Conservation (phyloP, 768 basidiomycete species). For the Galerina sulciceps region DNA sequence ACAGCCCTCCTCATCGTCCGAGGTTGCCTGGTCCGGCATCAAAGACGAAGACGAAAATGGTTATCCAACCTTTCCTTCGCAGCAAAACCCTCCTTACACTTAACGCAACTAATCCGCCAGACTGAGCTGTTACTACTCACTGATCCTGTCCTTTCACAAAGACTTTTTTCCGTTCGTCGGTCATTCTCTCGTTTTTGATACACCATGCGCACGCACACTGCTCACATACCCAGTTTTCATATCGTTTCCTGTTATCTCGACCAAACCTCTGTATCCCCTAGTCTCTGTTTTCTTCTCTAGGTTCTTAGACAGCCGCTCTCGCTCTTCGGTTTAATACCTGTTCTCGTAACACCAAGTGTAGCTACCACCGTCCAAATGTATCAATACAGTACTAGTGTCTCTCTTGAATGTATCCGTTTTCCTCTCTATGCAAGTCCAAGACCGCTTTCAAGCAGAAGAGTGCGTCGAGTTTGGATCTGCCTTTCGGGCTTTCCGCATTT, state of each 20-base stretch:
- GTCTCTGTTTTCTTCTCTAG: slow-evolving; percentile 9
- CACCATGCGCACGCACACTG: slow-evolving; percentile 5
- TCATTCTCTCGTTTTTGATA: background rate
- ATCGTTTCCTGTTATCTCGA: slow-evolving; percentile 14
- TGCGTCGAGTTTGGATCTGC: slow-evolving; percentile 16
- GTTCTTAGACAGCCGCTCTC: slow-evolving; percentile 12
- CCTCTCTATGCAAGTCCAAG: slow-evolving; percentile 10
- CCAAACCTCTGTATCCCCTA: slow-evolving; percentile 25
- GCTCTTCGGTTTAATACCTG: slow-evolving; percentile 7
- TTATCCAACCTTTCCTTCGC: slow-evolving; percentile 24
- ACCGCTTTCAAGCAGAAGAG: slow-evolving; percentile 7
- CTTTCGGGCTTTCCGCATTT: slow-evolving; percentile 20
- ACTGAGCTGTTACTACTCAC: background rate
- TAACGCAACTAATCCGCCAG: slow-evolving; percentile 9
- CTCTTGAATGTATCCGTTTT: slow-evolving; percentile 25
- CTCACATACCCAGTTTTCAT: slow-evolving; percentile 18
- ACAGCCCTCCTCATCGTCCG: slow-evolving; percentile 19
- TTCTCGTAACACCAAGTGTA: slow-evolving; percentile 15
- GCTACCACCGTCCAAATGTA: slow-evolving; percentile 22
- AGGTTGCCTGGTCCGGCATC: slow-evolving; percentile 22
- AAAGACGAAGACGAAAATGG: slow-evolving; percentile 35
- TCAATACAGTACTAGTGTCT: slow-evolving; percentile 24
- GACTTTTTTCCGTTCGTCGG: background rate
- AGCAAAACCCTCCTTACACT: slow-evolving; percentile 27
- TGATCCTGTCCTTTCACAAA: background rate